Base-by-base conservation (phyloP, 768 basidiomycete species). In the Floccularia luteovirens region DNA sequence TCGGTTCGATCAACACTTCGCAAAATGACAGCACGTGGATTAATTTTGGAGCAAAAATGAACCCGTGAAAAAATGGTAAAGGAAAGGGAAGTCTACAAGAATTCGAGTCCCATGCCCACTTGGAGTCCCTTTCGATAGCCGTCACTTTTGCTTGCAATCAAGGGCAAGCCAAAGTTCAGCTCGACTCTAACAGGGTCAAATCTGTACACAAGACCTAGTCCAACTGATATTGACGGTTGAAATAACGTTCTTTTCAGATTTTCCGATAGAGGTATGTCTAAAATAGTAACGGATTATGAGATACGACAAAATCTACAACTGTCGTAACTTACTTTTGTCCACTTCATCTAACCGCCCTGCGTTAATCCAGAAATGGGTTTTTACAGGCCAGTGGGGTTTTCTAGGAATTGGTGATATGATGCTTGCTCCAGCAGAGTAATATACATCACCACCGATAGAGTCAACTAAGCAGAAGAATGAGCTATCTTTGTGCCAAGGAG, bases 181-280 rank as follows among this genome's bases (percentile, higher is more conserved):
- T 96, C 92, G 20, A 90, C 69, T n/a, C 92, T 71, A 14, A 90
- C 69, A 3, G 88, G 83, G 44, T 89, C 83, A 47, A 91, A 81
- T 24, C 78, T 70, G 53, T 91, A 93, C 23, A 93, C 74, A 12
- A 96, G 61, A 3, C 91, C 92, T 10, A 91, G 50, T 5, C 91
- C 91, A 1, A 74, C 86, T 2, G 86, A 85, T 34, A 93, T 62
- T 0, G 86, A 86, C 0, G 91, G 86, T 31, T 59, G 62, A 2
- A 61, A 49, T 14, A 83, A 48, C 21, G 68, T 59, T 19, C 52
- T 48, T 7, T 55, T 47, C 20, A 82, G 39, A 32, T 61, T 72
- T 16, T 69, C 61, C 23, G 47, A 27, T 4, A 74, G 50, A 5
- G 65, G 47, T 48, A 58, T 59, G 28, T 57, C 69, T 73, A 37